Conservation (phyloP, 2,329 filamentous ascomycete species). For the Ustilaginoidea virens region DNA sequence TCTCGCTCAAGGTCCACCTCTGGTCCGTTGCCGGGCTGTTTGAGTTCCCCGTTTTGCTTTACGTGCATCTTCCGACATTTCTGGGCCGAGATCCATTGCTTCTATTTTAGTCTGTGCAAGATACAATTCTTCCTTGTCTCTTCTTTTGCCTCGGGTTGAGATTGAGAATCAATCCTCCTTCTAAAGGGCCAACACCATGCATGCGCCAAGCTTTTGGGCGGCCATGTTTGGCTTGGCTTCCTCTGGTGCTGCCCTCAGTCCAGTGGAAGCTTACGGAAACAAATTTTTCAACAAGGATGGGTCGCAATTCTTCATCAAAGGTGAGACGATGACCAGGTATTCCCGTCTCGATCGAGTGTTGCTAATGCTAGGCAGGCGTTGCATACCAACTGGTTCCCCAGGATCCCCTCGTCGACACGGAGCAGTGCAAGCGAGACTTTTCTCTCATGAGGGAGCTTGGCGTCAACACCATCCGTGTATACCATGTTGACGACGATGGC, state of each 20-base stretch:
- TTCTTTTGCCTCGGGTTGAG: too few relatives aligned
- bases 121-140: too few relatives aligned
- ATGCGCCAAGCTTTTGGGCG: conserved; percentile 16
- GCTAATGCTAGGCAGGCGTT: conserved; percentile 36
- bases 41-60: too few relatives aligned
- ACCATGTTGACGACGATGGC: conserved; percentile 60
- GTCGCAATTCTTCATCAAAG: conserved; percentile 72
- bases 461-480: conserved; percentile 73
- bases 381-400: conserved; percentile 50
- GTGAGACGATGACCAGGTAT: conserved; percentile 24
- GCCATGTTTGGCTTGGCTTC: conserved; percentile 19
- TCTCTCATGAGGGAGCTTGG: conserved; percentile 65
- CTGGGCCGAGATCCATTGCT: too few relatives aligned
- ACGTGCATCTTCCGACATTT: too few relatives aligned
- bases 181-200: conserved; percentile 18
- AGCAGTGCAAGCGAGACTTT: conserved; percentile 65
- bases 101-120: too few relatives aligned
- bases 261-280: conserved; percentile 46
- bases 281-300: conserved; percentile 79
- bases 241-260: conserved; percentile 25
- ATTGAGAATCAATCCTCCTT: too few relatives aligned
- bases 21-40: too few relatives aligned
- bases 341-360: not conserved
- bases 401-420: conserved; percentile 62
- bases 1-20: too few relatives aligned